Evolutionary conservation across 352 stramenopile species (phyloP).

Genomic region (Plasmopara muralis): DNA sequence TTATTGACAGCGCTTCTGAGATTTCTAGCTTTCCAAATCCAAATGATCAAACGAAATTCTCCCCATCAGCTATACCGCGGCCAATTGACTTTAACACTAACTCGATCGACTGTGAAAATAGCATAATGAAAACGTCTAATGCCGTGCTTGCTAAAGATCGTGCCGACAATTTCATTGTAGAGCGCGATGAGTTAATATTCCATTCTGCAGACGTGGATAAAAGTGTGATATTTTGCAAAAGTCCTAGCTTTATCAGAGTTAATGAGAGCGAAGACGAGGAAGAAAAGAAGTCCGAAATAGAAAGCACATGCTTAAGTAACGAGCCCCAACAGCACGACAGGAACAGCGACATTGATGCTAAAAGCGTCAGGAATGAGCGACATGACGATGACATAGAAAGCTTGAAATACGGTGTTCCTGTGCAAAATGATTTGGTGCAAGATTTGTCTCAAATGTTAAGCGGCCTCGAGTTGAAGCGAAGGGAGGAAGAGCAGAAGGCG

Average conservation of each 20-base stretch:
- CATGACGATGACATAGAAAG: conserved; percentile 7
- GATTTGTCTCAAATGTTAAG: conserved; percentile 62
- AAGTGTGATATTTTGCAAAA: conserved; percentile 3
- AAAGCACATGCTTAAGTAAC: conserved; percentile 1
- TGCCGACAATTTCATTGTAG: background rate
- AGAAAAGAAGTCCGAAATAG: conserved; percentile 23
- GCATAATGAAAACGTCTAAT: conserved; percentile 6
- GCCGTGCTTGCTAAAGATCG: background rate
- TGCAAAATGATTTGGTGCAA: conserved; percentile 30
- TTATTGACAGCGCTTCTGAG: conserved; percentile 51
- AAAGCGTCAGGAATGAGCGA: conserved; percentile 4
- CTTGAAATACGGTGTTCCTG: background rate
- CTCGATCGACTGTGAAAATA: conserved; percentile 21
- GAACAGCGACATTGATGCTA: conserved; percentile 1
- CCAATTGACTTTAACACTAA: conserved; percentile 19
- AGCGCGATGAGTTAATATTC: background rate
- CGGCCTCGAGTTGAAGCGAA: conserved; percentile 45
- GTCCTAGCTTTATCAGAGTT: conserved; percentile 7
- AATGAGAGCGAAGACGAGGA: conserved; percentile 30
- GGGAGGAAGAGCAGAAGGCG: conserved; percentile 61
- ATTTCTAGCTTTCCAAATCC: conserved; percentile 22
- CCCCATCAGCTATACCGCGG: conserved; percentile 5
- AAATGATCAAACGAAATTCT: conserved; percentile 15
- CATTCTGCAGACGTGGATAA: conserved; percentile 3
- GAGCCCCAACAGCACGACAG: background rate